phyloP scores from a whole-genome alignment of 345 rosid genomes.

The Leavenworthia alabamica region DNA sequence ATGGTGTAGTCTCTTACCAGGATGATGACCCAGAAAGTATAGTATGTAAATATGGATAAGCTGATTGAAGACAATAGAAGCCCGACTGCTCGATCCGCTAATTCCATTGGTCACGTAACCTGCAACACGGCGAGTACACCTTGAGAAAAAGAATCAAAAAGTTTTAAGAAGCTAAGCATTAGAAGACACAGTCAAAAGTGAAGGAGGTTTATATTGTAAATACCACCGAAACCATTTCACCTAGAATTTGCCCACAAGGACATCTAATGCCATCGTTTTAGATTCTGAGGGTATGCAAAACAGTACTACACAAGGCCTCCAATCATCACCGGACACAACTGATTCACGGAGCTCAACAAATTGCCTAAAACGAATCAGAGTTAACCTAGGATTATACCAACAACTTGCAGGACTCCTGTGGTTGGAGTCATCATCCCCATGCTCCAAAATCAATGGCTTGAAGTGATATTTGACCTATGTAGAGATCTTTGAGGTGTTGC shows the following conservation, averaged over 20 bases:
- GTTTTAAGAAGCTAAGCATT: slow-evolving; percentile 4
- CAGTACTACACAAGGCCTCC: slow-evolving; percentile 1
- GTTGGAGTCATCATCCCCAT: slow-evolving; percentile 41
- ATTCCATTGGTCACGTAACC: slow-evolving; percentile 48
- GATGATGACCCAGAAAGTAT: slow-evolving; percentile 94
- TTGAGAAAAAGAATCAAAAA: no score
- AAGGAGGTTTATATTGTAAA: neutral
- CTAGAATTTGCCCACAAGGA: neutral
- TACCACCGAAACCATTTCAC: slow-evolving; percentile 5
- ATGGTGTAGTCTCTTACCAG: slow-evolving; percentile 43
- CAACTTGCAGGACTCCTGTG: slow-evolving; percentile 7
- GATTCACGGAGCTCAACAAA: neutral
- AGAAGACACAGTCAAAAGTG: neutral
- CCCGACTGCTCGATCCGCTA: slow-evolving; percentile 85
- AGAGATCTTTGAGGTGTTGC: slow-evolving; percentile 61
- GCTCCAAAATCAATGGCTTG: slow-evolving; percentile 75
- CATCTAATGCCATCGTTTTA: slow-evolving; percentile 10
- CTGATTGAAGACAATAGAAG: slow-evolving; percentile 58
- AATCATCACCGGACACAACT: slow-evolving; percentile 8
- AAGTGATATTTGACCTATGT: slow-evolving; percentile 66
- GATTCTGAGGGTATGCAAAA: slow-evolving; percentile 7
- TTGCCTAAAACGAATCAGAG: slow-evolving; percentile 6
- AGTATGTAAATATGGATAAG: slow-evolving; percentile 80
- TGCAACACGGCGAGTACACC: neutral
- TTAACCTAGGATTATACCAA: neutral